Evolutionary conservation across 768 basidiomycete species (phyloP).

Genomic region (Hericium rajendrae): DNA sequence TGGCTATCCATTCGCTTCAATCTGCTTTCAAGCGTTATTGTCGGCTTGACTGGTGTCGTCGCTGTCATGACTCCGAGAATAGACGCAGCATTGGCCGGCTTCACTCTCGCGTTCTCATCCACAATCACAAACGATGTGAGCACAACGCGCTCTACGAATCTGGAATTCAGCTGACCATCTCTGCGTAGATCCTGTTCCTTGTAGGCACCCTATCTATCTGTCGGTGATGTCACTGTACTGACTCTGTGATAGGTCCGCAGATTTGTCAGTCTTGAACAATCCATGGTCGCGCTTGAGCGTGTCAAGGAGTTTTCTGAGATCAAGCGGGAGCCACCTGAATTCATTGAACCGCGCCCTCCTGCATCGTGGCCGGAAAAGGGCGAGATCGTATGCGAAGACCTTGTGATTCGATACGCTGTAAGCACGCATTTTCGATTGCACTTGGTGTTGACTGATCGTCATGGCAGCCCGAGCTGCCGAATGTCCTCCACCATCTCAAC

Average conservation of each 20-base stretch:
- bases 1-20: slow-evolving; percentile 90
- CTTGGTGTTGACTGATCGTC: background rate
- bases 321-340: slow-evolving; percentile 69
- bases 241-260: slow-evolving; percentile 43
- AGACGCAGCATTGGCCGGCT: slow-evolving; percentile 76
- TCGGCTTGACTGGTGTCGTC: slow-evolving; percentile 64
- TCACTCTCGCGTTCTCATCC: slow-evolving; percentile 77
- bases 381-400: slow-evolving; percentile 58
- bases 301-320: slow-evolving; percentile 88
- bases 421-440: slow-evolving; percentile 18
- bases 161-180: background rate
- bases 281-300: slow-evolving; percentile 86
- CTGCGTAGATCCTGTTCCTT: slow-evolving; percentile 28
- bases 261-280: slow-evolving; percentile 84
- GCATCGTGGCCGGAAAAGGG: slow-evolving; percentile 71
- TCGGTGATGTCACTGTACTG: too few species aligned
- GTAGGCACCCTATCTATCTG: background rate
- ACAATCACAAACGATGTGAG: slow-evolving; percentile 62
- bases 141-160: background rate
- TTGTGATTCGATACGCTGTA: slow-evolving; percentile 73
- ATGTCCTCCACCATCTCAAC: slow-evolving; percentile 72
- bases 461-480: slow-evolving; percentile 69
- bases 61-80: slow-evolving; percentile 62
- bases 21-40: slow-evolving; percentile 57
- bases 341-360: slow-evolving; percentile 76